A percentile compares a stretch with the other conserved stretches of the same genome.
Conservation (phyloP, 2,329 filamentous ascomycete genomes). For the Aspergillus texensis region DNA sequence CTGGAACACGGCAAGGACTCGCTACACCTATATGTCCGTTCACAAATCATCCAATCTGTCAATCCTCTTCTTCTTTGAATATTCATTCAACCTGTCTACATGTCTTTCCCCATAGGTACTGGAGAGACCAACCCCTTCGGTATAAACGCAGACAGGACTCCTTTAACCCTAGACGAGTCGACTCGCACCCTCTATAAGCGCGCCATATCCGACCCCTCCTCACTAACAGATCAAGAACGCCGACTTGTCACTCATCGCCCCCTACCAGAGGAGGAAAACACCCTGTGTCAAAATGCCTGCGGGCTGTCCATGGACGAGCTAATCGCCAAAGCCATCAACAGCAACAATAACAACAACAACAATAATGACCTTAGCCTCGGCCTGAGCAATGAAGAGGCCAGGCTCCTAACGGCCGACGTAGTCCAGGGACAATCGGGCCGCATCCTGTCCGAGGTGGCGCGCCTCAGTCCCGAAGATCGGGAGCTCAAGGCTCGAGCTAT, state of each 20-base stretch:
- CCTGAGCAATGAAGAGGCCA: conserved; percentile 1
- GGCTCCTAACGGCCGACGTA: no score
- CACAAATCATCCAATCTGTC: neutral
- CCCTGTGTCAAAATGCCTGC: conserved; percentile 17
- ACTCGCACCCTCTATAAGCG: conserved; percentile 21
- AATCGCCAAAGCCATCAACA: conserved; percentile 16
- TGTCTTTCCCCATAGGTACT: conserved; percentile 2
- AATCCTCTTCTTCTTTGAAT: neutral
- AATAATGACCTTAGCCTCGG: conserved; percentile 4
- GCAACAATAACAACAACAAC: neutral
- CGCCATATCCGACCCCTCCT: conserved; percentile 19
- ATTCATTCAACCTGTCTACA: neutral
- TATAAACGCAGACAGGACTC: conserved; percentile 12
- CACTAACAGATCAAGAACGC: conserved; percentile 21
- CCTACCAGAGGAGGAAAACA: conserved; percentile 16
- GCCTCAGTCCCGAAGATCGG: no score
- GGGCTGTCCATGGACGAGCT: conserved; percentile 16
- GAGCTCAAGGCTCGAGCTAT: no score
- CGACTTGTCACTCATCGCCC: conserved; percentile 16
- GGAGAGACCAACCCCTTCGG: conserved; percentile 1
- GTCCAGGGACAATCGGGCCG: no score
- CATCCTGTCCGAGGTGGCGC: no score
- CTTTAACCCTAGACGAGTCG: conserved; percentile 17
- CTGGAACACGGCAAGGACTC: no score
- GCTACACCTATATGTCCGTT: neutral